Evolutionary conservation across 805 yeast genomes (phyloP), one percentile per base, ranked within the genome.

Genomic region (Vanderwaltozyma yarrowii): DNA sequence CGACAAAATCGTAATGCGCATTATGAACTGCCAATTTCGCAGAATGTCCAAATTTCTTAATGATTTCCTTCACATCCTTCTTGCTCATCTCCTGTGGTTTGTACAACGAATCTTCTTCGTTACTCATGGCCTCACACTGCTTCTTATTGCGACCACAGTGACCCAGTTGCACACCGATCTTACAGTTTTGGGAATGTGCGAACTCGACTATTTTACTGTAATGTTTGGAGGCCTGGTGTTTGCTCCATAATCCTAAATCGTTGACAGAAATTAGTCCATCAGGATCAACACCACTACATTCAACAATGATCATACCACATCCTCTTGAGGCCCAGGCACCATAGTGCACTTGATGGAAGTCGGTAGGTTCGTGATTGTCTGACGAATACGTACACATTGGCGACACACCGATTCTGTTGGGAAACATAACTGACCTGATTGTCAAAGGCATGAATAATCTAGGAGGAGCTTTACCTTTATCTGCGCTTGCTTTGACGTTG

Each of bases 1-100:
- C 84, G 33, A 78, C 65, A 35, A 73, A 73, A 52, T 78, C 83
- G 41, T 73, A 67, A 1, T 78, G 76, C 7, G 76, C 69, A 26
- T 60, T 56, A 12, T 62, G 66, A 25, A 68, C 58, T 1, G 83
- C 73, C 43, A 67, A 65, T 40, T 64, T 59, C 1, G 79, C 75
- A 20, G 76, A 72, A 2, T 43, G 49, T 20, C 60, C 69, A 50
- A 70, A 74, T 4, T 58, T 57, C 17, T 61, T 46, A 15, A 73
- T 59, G n/a, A 73, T 38, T 0, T 52, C 51, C 24, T 62, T 45
- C 40, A 73, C 62, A 34, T 75, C 73, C 3, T 51, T 60, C 3
- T 35, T 45, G 3, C 71, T 64, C 50, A 76, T 48, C 24, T 62
- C 76, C n/a, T 56, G 56, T 8, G 77, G 75, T 5, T 38, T 40